Evolutionary conservation across 768 basidiomycete genomes (phyloP).

Genomic region (Suillus bovinus): DNA sequence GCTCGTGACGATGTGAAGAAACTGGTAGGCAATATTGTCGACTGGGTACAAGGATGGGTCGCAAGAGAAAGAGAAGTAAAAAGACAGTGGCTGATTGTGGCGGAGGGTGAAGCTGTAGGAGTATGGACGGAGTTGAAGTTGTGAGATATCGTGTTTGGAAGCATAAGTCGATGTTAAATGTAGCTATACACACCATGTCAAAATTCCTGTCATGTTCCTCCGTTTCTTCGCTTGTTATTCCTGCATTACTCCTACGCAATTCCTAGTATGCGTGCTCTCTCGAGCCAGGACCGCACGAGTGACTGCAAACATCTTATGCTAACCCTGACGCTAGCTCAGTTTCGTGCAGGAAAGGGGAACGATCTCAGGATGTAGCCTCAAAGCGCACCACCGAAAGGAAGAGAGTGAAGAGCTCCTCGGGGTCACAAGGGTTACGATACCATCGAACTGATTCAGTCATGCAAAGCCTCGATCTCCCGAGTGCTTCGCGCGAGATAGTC

Average conservation of each 20-base stretch:
- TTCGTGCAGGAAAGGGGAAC: not conserved
- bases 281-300: not conserved
- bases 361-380: not conserved
- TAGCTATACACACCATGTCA: not conserved
- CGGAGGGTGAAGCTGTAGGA: too few species aligned
- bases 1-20: too few species aligned
- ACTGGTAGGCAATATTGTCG: too few species aligned
- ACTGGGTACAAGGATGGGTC: too few species aligned
- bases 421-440: not conserved
- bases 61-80: too few species aligned
- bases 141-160: slow-evolving; percentile 7
- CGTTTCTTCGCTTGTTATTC: not conserved
- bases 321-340: not conserved
- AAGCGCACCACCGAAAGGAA: not conserved
- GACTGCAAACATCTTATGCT: not conserved
- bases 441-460: slow-evolving; percentile 46
- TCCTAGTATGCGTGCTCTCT: not conserved
- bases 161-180: not conserved
- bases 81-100: too few species aligned
- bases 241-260: not conserved
- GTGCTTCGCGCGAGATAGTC: slow-evolving; percentile 56
- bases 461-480: slow-evolving; percentile 62
- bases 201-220: not conserved
- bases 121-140: too few species aligned
- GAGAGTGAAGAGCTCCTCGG: not conserved